Base-by-base conservation (phyloP, 2,329 filamentous ascomycete genomes). In the Mycosphaerella sp. region DNA sequence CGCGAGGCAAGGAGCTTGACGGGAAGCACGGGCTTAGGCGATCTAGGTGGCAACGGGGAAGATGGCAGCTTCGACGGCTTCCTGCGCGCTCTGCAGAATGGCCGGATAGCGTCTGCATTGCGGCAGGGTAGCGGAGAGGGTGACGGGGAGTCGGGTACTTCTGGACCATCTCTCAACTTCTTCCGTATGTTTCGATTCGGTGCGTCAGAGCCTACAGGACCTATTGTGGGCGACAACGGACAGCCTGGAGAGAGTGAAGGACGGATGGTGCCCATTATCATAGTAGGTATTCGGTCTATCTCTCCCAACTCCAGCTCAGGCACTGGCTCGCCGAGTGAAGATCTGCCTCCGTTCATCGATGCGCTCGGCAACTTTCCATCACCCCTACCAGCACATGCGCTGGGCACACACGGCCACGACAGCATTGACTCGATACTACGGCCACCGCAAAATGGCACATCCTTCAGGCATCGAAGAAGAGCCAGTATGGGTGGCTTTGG, bases 101-200 rank as follows among this genome's bases (percentile, higher is more conserved):
- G 78, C 25, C 77, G 74, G 56, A 73, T 77, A 61, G 74, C 80
- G n/a, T 79, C 78, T 34, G 73, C 78, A 1, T 73, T 81, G 57
- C 65, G 78, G 35, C 73, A 75, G 57, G 69, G 69, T 44, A 66
- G 67, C 37, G 55, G 51, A 18, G 70, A 68, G 44, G 64, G 66
- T 28, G 67, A 66, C n/a, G 52, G 55, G 25, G 70, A 70, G 53
- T 57, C 73, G 21, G 71, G 72, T 34, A 71, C 72, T 13, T 56
- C 53, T n/a, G 59, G 59, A 27, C 73, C 77, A 9, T 79, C 82
- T 3, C 71, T 85, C 53, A 85, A 85, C 64, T 85, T 85, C 65
- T 78, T 85, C 66, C 73, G 82, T 50, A 84, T 85, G 67, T 86
- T 86, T 65, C 73, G 82, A 41, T 85, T 86, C 66, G 79, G 79